Conservation (phyloP, 2,329 filamentous ascomycete genomes). For the Neonectria faginata region DNA sequence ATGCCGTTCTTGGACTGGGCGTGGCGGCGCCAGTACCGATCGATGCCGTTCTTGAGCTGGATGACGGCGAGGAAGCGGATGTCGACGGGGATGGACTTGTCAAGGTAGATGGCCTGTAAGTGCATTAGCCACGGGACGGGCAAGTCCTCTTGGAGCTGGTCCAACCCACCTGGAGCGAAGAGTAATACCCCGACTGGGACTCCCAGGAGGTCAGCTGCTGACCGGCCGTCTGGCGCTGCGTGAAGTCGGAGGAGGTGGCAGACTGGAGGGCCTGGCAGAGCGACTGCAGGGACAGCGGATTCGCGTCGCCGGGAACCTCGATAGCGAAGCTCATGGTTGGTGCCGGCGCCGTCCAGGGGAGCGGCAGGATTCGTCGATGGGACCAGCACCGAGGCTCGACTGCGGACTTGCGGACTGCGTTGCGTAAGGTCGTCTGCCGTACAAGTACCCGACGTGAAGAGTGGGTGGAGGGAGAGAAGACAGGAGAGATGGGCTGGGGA, state of each 20-base stretch:
- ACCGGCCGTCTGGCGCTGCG: conserved; percentile 73
- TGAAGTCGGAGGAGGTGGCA: conserved; percentile 71
- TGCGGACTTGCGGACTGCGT: conserved; percentile 14
- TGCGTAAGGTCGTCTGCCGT: not conserved
- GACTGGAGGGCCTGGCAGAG: conserved; percentile 73
- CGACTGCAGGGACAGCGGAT: conserved; percentile 72
- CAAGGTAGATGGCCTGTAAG: conserved; percentile 79
- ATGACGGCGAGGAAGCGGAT: conserved; percentile 92
- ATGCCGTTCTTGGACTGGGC: conserved; percentile 69
- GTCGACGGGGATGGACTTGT: conserved; percentile 79
- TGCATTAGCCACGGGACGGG: conserved; percentile 28
- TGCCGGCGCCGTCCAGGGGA: conserved; percentile 38
- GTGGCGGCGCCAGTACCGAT: conserved; percentile 88
- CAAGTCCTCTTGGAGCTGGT: not conserved
- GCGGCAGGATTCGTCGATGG: conserved; percentile 29
- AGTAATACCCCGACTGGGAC: conserved; percentile 72
- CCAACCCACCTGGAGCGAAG: conserved; percentile 71
- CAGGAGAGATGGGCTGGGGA: conserved; percentile 21
- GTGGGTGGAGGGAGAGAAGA: conserved; percentile 27
- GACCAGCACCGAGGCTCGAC: conserved; percentile 14
- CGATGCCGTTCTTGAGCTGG: conserved; percentile 95
- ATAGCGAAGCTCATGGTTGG: conserved; percentile 74
- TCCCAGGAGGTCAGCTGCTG: conserved; percentile 82
- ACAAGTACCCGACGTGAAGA: conserved; percentile 20
- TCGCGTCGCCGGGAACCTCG: conserved; percentile 86